Evolutionary conservation across 1,284 basidiomycete species (phyloP), one percentile per base, ranked within the genome.

Genomic region (Neonothopanus nambi): DNA sequence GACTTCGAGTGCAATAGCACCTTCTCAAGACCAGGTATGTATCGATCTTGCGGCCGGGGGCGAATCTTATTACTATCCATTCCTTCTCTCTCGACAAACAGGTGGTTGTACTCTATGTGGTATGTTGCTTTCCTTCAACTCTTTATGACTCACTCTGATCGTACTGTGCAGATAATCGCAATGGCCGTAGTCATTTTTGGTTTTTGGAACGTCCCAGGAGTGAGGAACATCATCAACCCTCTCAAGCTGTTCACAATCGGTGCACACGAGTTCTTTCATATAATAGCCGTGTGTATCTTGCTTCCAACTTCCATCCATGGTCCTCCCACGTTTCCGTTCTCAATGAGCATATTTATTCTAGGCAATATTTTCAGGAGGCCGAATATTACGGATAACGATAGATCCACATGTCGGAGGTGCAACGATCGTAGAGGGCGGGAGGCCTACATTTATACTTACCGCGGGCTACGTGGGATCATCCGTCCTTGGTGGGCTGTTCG

Each of bases 191-290:
- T 91, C 58, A 89, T 90, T 57, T 90, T 91, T 61, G 89, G 85
- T 18, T 75, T 89, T 58, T 91, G 89, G 89, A 89, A 86, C 66
- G 86, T 91, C 48, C 89, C 89, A 8, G 81, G 85, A 54, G 82
- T 85, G 36, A 77, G 89, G 51, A 79, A 82, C 59, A 62, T 89
- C 68, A 89, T 91, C 62, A 89, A 82, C 62, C 89, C 89, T 6
- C 75, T 92, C 60, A 92, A 92, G 67, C 73, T 92, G 23, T 86
- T 92, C 63, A 89, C 89, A 48, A 91, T 92, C 58, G 89, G 89
- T 37, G 89, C 82, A 80, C 89, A 92, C 64, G 89, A 92, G 64
- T 73, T 91, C n/a, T 92, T 86, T 64, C 89, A 92, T 66, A 87
- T 91, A 65, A 74, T 78, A 51, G 80, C 82, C 45, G 89, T 91